Base-by-base conservation (phyloP, 1,139 yeast genomes). In the Martiniozyma asiatica region DNA sequence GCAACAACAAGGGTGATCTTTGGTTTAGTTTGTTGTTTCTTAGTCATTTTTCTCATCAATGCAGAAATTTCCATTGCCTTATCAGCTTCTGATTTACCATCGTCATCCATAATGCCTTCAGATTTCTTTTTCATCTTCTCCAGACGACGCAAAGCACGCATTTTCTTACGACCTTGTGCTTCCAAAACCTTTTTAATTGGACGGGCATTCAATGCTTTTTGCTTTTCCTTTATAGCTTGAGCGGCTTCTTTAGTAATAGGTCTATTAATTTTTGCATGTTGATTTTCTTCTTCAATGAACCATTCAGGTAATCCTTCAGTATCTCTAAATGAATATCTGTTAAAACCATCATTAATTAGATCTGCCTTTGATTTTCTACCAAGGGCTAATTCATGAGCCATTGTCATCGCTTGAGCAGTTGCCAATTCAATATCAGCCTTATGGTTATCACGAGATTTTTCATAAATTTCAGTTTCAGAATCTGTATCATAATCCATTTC, bases 171-270 rank as follows among this genome's bases (percentile, higher is more conserved):
- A 11, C 94, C 97, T 53, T 84, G 79, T 6, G 98, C 98, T 59
- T 89, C 99, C 40, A 84, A 71, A 12, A 89, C 96, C 70, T 92
- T 89, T 71, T 89, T 89, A 50, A 89, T 87, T 10, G 99, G 98
- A 55, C 98, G 75, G 8, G 98, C 96, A 57, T 89, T 89, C 54
- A 92, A 61, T 39, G 89, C 87, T 55, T 70, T 81, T 64, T 78
- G 68, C 56, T 87, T 89, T 48, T 85, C 96, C 49, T 78, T 81
- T 39, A 89, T 66, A 0, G 97, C 98, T 39, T 77, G 61, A 0
- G 94, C 87, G 2, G 99, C 99, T 56, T 92, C 98, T 55, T 89
- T 92, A 5, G 98, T 89, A 37, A 89, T 81, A 8, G 98, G 98
- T 53, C 82, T 78, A 42, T 70, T 70, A 37, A 84, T 71, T 62